A percentile compares a stretch with the other conserved stretches of the same genome.
Conservation (phyloP, 1,284 basidiomycete genomes). For the Boletus mariae region DNA sequence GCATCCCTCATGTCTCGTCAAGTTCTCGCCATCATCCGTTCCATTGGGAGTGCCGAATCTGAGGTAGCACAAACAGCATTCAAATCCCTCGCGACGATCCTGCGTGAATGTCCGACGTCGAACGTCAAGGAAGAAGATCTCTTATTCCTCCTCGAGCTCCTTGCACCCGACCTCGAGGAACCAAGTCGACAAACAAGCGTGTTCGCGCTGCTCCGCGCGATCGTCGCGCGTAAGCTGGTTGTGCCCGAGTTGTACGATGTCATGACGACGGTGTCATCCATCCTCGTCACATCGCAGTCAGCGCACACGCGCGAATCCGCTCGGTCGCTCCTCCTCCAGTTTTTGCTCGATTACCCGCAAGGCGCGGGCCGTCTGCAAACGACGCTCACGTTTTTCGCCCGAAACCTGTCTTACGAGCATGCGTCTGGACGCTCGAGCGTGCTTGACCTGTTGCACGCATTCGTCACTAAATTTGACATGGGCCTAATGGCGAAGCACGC, state of each 20-base stretch:
- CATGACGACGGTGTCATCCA: conserved; percentile 92
- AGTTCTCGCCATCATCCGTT: conserved; percentile 81
- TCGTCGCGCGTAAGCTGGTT: conserved; percentile 87
- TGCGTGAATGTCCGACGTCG: conserved; percentile 80
- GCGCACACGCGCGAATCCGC: conserved; percentile 89
- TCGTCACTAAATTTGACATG: conserved; percentile 83
- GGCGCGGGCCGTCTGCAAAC: conserved; percentile 86
- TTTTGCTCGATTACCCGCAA: conserved; percentile 97
- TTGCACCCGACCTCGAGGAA: conserved; percentile 93
- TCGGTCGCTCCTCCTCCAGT: conserved; percentile 87
- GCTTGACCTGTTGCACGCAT: conserved; percentile 83
- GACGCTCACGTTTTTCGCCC: conserved; percentile 90
- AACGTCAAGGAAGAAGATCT: conserved; percentile 90
- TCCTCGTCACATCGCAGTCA: conserved; percentile 94
- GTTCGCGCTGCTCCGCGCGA: conserved; percentile 89
- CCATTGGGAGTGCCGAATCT: conserved; percentile 85
- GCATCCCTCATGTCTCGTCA: conserved; percentile 85
- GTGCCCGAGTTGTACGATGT: conserved; percentile 97
- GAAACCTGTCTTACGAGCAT: conserved; percentile 89
- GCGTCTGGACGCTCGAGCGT: conserved; percentile 91
- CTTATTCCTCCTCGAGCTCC: conserved; percentile 80
- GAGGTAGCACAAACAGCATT: conserved; percentile 88
- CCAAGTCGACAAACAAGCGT: conserved; percentile 82
- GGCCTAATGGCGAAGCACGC: conserved; percentile 78
- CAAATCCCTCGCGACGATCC: conserved; percentile 80